Evolutionary conservation across 2,329 filamentous ascomycete species (phyloP), one percentile per base, ranked within the genome.

Genomic region (Pseudopithomyces maydicus): DNA sequence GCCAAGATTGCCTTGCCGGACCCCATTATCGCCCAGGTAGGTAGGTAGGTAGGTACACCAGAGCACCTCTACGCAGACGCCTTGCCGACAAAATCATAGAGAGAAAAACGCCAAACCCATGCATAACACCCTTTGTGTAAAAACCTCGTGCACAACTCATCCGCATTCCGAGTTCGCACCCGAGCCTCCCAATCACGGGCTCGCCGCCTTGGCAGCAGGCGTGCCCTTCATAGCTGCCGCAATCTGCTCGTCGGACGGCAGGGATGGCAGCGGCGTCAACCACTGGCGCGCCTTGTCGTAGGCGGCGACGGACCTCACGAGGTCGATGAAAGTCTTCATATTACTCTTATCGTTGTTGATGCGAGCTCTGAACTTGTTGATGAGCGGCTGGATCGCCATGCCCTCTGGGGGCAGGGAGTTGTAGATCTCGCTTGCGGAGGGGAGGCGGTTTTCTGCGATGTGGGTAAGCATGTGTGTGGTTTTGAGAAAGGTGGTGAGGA

Each of bases 381-480:
- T 76, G 20, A 82, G 67, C 4, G 70, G 64, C 32, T 72, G 67
- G 47, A 82, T 78, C 22, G 67, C 72, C 63, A 81, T 79, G 50
- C 80, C 80, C 44, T 76, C 69, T 0, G 72, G 54, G 2, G 80
- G 80, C 41, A 82, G 77, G 0, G 76, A 74, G 6, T 76, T 74
- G 26, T 76, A 75, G 48, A 82, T 77, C 58, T 81, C 79, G 23
- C 74, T 74, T 2, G 78, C 73, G 1, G 78, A 77, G 0, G 79
- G 80, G 20, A 81, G 69, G 26, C 66, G 61, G 6, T 32, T 51
- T 56, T 48, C 35, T 49, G 50, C 33, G 19, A 32, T 26, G 38
- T 36, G 19, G 15, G 39, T 55, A 44, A 56, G 56, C 42, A 45
- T 22, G 19, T 19, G 8, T 12, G 44, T 32, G 6, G 41, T 14